phyloP scores from a whole-genome alignment of 1,284 basidiomycete genomes.

The Rhodotorula sp. region DNA sequence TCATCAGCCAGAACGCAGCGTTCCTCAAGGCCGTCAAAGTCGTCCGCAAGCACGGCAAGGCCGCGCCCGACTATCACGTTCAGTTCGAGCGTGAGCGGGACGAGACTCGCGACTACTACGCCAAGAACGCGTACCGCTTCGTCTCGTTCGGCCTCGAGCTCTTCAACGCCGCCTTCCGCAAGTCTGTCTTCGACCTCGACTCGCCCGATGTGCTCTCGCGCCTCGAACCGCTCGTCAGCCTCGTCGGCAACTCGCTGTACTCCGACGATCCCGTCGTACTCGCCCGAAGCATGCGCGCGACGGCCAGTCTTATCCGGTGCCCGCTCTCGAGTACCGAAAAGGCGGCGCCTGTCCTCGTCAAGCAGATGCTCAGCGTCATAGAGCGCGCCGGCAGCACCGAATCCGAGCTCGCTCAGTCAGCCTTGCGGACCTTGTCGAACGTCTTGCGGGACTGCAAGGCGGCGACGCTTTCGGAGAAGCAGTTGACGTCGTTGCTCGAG shows the following conservation, averaged over 20 bases:
- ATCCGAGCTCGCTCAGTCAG: constrained; percentile 83
- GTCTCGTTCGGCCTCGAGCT: constrained; percentile 90
- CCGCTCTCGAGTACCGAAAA: constrained; percentile 75
- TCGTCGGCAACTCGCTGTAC: constrained; percentile 91
- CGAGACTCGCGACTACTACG: constrained; percentile 66
- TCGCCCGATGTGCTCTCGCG: constrained; percentile 68
- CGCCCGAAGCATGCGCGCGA: constrained; percentile 74
- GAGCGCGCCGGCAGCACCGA: constrained; percentile 82
- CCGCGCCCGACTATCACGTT: constrained; percentile 64
- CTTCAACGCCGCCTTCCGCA: constrained; percentile 80
- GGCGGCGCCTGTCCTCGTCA: constrained; percentile 78
- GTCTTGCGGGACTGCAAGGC: constrained; percentile 80
- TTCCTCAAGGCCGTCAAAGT: constrained; percentile 56
- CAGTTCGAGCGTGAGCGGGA: constrained; percentile 68
- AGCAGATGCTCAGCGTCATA: constrained; percentile 82
- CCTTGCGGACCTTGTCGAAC: constrained; percentile 79
- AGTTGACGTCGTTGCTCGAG: constrained; percentile 70
- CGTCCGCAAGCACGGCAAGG: constrained; percentile 44
- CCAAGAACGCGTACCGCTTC: constrained; percentile 82
- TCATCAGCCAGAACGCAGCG: constrained; percentile 84
- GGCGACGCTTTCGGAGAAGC: constrained; percentile 81
- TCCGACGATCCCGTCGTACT: constrained; percentile 77
- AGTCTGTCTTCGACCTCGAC: constrained; percentile 81
- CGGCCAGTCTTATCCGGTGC: constrained; percentile 77
- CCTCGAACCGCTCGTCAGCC: constrained; percentile 79